phyloP scores from a whole-genome alignment of 1,284 basidiomycete genomes.

The Rhodofomes roseus region DNA sequence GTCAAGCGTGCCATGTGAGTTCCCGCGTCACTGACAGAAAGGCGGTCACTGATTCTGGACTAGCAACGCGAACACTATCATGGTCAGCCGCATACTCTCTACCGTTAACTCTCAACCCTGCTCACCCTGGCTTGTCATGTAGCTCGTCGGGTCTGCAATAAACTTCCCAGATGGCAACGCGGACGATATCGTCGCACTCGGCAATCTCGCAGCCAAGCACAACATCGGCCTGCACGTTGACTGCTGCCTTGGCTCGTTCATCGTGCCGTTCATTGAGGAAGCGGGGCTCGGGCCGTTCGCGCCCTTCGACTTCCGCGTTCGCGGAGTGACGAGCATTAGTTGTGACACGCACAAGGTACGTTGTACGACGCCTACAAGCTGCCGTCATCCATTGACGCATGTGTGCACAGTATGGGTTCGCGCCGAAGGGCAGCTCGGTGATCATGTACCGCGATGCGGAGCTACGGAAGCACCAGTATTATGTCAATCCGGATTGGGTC shows the following conservation, averaged over 20 bases:
- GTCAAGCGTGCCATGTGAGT: constrained; percentile 85
- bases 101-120: background rate
- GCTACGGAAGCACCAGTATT: constrained; percentile 81
- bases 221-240: constrained; percentile 91
- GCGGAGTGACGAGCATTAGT: constrained; percentile 86
- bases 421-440: constrained; percentile 91
- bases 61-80: constrained; percentile 80
- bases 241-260: constrained; percentile 90
- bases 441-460: constrained; percentile 85
- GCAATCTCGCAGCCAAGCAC: constrained; percentile 69
- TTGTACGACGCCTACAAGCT: background rate
- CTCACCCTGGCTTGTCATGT: constrained; percentile 15
- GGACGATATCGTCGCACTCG: constrained; percentile 86
- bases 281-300: constrained; percentile 35
- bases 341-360: constrained; percentile 89
- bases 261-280: constrained; percentile 83
- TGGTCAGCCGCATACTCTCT: constrained; percentile 44
- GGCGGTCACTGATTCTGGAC: constrained; percentile 1
- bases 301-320: constrained; percentile 84
- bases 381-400: background rate
- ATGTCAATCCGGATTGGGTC: constrained; percentile 75
- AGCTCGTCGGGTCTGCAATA: constrained; percentile 88
- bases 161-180: constrained; percentile 92
- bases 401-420: constrained; percentile 70
- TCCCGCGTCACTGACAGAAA: constrained; percentile 11